Percentiles rank a stretch among this genome's conserved stretches.
These are phyloP conservation scores for Arachis monticola DNA, from an alignment of 331 rosid species.

Conservation along the genomic window DNA sequence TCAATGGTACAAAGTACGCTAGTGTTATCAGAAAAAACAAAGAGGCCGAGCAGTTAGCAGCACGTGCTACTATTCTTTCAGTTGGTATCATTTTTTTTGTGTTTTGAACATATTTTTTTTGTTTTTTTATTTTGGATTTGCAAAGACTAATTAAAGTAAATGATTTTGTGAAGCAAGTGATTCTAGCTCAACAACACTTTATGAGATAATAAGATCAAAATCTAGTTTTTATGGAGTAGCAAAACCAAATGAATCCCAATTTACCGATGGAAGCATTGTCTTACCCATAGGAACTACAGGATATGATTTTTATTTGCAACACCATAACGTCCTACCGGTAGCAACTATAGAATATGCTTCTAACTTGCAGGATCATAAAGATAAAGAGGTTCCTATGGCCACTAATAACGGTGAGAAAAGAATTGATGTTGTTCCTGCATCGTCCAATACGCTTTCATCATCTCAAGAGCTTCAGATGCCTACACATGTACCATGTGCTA, in stretches of 20 bases:
- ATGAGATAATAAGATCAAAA: conserved; percentile 52
- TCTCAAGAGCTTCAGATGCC: conserved; percentile 37
- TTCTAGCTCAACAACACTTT: conserved; percentile 35
- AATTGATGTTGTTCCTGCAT: conserved; percentile 16
- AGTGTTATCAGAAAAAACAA: conserved; percentile 48
- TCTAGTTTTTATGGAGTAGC: conserved; percentile 34
- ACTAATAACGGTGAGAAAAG: conserved; percentile 7
- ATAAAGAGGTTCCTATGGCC: not conserved
- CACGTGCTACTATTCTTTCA: conserved; percentile 51
- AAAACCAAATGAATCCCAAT: conserved; percentile 20
- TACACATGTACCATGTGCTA: conserved; percentile 26
- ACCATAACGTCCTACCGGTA: too few species aligned
- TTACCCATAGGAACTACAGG: conserved; percentile 10
- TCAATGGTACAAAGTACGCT: conserved; percentile 51
- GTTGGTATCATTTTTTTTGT: conserved; percentile 49
- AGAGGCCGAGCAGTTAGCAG: conserved; percentile 72
- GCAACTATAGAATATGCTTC: not conserved
- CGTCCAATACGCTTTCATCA: conserved; percentile 26
- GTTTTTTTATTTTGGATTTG: not conserved
- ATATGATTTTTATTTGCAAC: not conserved
- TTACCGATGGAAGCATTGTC: not conserved
- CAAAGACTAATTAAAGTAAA: conserved; percentile 22
- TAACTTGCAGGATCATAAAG: not conserved
- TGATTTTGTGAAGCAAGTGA: not conserved
- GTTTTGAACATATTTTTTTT: not conserved